Evolutionary conservation across 225 moss, liverwort and hornwort species (phyloP).

Genomic region (Thuidium tamariscinum): DNA sequence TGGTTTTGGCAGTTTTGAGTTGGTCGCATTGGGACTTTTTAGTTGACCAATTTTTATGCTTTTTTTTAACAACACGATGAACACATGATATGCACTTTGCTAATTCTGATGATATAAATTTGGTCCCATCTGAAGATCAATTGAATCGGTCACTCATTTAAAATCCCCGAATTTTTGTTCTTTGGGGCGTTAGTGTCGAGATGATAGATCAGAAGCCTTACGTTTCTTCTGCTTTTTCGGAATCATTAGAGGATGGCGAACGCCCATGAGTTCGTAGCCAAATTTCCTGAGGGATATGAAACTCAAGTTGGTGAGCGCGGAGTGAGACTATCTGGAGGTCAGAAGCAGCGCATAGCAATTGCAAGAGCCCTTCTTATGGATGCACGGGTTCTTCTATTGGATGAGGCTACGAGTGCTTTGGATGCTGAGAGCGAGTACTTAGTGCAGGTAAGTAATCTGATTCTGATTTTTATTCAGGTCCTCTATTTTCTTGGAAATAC

Average conservation of each 20-base stretch:
- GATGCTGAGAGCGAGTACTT: conserved; percentile 88
- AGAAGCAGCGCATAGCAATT: conserved; percentile 91
- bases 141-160: not conserved
- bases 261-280: conserved; percentile 70
- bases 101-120: not conserved
- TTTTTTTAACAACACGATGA: not conserved
- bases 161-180: not conserved
- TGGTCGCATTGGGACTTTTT: not conserved
- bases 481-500: not conserved
- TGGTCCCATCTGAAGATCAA: not conserved
- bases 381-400: conserved; percentile 69
- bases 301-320: conserved; percentile 88
- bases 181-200: not conserved
- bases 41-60: not conserved
- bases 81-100: not conserved
- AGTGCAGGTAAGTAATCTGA: conserved; percentile 42
- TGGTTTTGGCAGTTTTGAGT: not conserved
- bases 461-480: not conserved
- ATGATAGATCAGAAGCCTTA: not conserved
- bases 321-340: conserved; percentile 80
- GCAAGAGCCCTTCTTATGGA: conserved; percentile 85
- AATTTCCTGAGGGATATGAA: conserved; percentile 66
- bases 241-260: conserved; percentile 32
- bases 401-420: conserved; percentile 88
- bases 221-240: not conserved